phyloP scores from a whole-genome alignment of 768 basidiomycete genomes.

The Rhodosporidiobolus odoratus region DNA sequence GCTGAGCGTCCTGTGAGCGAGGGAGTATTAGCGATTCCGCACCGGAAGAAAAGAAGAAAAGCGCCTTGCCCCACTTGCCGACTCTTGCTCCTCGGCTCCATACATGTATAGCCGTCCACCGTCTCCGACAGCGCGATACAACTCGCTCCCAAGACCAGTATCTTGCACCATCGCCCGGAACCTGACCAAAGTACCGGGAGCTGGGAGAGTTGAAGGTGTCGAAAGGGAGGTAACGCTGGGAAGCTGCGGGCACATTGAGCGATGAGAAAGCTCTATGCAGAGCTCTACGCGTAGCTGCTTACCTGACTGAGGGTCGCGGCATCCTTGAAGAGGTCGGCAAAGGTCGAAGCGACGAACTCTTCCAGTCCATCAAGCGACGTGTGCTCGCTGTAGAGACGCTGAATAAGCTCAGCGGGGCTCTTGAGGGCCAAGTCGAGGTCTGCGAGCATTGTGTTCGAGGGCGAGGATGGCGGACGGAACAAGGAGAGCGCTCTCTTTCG shows the following conservation, averaged over 20 bases:
- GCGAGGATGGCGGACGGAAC: neutral
- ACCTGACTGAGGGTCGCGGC: slow-evolving; percentile 7
- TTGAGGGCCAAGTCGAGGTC: slow-evolving; percentile 28
- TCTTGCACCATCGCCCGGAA: slow-evolving; percentile 45
- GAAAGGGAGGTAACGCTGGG: slow-evolving; percentile 10
- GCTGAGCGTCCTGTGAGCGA: slow-evolving; percentile 3
- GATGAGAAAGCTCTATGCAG: neutral
- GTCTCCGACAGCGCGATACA: slow-evolving; percentile 33
- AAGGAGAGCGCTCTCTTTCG: no score
- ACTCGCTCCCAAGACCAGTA: slow-evolving; percentile 41
- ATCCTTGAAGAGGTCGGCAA: slow-evolving; percentile 1
- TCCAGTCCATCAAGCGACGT: slow-evolving; percentile 29
- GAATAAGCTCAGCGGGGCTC: slow-evolving; percentile 9
- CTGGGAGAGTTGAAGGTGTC: neutral
- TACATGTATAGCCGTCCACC: slow-evolving; percentile 19
- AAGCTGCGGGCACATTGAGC: slow-evolving; percentile 1
- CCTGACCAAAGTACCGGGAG: slow-evolving; percentile 33
- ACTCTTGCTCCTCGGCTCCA: slow-evolving; percentile 20
- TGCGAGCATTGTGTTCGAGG: slow-evolving; percentile 5
- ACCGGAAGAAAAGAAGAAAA: neutral
- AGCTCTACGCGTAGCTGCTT: neutral
- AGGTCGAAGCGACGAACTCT: slow-evolving; percentile 12
- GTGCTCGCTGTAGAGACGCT: slow-evolving; percentile 9
- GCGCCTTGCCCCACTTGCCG: slow-evolving; percentile 8
- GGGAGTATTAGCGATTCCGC: neutral